Percentiles rank a stretch among this genome's conserved stretches.
These are phyloP conservation scores for barrel medic (Medicago truncatula) DNA, from an alignment of 306 rosid species.

Conservation along the genomic window MtrunA17r5.0-ANR NC_053042.1:42185001-42185500, in stretches of 20 bases:
- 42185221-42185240: neutral
- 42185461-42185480: conserved; percentile 9
- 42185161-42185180: conserved; percentile 9
- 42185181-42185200: neutral
- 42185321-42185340: neutral
- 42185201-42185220: neutral
- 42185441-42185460: neutral
- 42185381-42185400: conserved; percentile 32
- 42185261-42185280: conserved; percentile 33
- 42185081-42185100: neutral
- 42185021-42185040: conserved; percentile 9
- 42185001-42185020: conserved; percentile 4
- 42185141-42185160: conserved; percentile 9
- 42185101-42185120: conserved; percentile 4
- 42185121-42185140: conserved; percentile 8
- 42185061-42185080: neutral
- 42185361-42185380: conserved; percentile 9
- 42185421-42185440: neutral
- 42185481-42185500: conserved; percentile 3
- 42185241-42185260: conserved; percentile 1
- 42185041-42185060: conserved; percentile 10
- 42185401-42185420: conserved; percentile 19
- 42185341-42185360: neutral
- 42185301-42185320: conserved; percentile 7
- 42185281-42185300: conserved; percentile 25